Conservation (phyloP, 768 basidiomycete genomes). For the Ramaria sp. region DNA sequence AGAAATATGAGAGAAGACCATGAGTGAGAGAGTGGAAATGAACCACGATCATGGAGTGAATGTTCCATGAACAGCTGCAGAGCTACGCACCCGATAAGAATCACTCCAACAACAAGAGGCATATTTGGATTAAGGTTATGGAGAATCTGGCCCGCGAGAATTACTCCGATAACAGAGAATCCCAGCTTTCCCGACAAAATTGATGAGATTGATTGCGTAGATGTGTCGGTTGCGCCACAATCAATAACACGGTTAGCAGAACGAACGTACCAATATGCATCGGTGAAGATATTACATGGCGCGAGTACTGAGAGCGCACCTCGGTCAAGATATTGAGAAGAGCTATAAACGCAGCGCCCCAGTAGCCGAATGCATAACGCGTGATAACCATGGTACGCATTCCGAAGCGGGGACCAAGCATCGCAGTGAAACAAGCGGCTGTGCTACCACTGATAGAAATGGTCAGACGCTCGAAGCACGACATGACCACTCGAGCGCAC, state of each 20-base stretch:
- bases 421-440: slow-evolving; percentile 40
- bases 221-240: too few species aligned
- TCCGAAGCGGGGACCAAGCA: slow-evolving; percentile 41
- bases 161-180: background rate
- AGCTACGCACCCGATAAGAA: background rate
- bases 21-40: too few species aligned
- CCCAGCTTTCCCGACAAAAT: background rate
- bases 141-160: slow-evolving; percentile 4
- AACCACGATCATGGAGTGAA: too few species aligned
- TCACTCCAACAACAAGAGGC: background rate
- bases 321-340: slow-evolving; percentile 45
- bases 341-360: slow-evolving; percentile 39
- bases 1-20: too few species aligned
- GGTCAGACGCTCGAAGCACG: background rate
- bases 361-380: slow-evolving; percentile 37
- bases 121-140: slow-evolving; percentile 1
- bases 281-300: too few species aligned
- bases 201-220: background rate
- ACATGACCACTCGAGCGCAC: background rate
- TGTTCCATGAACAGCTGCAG: background rate
- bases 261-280: too few species aligned
- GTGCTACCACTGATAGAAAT: slow-evolving; percentile 23
- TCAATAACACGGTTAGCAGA: too few species aligned
- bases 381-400: slow-evolving; percentile 44
- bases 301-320: slow-evolving; percentile 8